phyloP scores from a whole-genome alignment of 495 filamentous ascomycete genomes.

The Neurospora pannonica region DNA sequence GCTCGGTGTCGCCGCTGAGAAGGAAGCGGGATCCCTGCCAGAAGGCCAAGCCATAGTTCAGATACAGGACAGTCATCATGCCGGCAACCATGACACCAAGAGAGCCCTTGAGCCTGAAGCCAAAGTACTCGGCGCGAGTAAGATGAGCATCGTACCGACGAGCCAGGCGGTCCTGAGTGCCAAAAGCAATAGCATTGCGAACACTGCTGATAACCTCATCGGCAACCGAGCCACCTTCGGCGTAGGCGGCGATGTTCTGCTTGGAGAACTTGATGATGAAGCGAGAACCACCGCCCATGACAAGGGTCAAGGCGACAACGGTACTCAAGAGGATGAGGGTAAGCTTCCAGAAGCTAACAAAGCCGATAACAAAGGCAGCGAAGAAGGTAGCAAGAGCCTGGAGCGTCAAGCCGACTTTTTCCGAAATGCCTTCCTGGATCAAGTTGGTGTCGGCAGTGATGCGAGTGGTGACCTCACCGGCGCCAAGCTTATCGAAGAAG shows the following conservation, averaged over 20 bases:
- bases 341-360: slow-evolving; percentile 76
- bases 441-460: slow-evolving; percentile 87
- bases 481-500: slow-evolving; percentile 85
- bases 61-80: slow-evolving; percentile 75
- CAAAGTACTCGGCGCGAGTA: slow-evolving; percentile 61
- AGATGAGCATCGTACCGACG: slow-evolving; percentile 74
- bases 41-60: slow-evolving; percentile 88
- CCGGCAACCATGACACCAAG: slow-evolving; percentile 68
- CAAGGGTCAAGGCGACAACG: slow-evolving; percentile 59
- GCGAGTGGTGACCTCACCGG: slow-evolving; percentile 85
- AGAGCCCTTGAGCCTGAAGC: slow-evolving; percentile 60
- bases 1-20: slow-evolving; percentile 50
- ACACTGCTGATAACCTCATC: slow-evolving; percentile 95
- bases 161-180: slow-evolving; percentile 81
- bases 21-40: slow-evolving; percentile 87
- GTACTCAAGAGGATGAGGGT: slow-evolving; percentile 74
- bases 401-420: slow-evolving; percentile 72
- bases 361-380: slow-evolving; percentile 82
- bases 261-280: slow-evolving; percentile 77
- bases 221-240: slow-evolving; percentile 75
- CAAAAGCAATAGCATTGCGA: slow-evolving; percentile 86
- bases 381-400: slow-evolving; percentile 69
- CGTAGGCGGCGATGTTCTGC: slow-evolving; percentile 65
- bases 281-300: slow-evolving; percentile 61
- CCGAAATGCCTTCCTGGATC: slow-evolving; percentile 80